Conservation (phyloP, 345 rosid genomes). For the Litchi chinensis region DNA sequence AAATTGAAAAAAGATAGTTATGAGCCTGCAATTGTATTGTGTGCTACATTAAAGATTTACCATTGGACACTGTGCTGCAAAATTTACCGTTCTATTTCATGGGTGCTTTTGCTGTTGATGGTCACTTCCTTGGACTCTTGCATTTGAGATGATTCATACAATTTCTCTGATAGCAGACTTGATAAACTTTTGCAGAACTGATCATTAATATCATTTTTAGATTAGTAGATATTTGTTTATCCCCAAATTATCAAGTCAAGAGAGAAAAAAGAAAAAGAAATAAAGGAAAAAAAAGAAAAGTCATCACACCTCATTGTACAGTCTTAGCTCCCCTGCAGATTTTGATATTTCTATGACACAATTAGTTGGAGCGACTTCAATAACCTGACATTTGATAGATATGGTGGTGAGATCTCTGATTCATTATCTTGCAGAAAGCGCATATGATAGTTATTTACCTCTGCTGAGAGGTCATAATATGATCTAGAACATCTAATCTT, state of each 20-base stretch:
- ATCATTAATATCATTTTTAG: slow-evolving; percentile 16
- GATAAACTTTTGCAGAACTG: slow-evolving; percentile 88
- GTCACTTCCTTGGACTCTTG: slow-evolving; percentile 25
- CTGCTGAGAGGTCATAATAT: slow-evolving; percentile 71
- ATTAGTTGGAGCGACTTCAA: slow-evolving; percentile 78
- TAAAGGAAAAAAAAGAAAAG: not conserved
- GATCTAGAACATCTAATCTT: slow-evolving; percentile 59
- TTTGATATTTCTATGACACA: slow-evolving; percentile 88
- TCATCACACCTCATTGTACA: slow-evolving; percentile 62
- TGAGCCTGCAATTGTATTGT: slow-evolving; percentile 19
- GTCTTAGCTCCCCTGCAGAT: slow-evolving; percentile 64
- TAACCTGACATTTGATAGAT: slow-evolving; percentile 48
- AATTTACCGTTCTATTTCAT: slow-evolving; percentile 39
- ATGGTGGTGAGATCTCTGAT: slow-evolving; percentile 12
- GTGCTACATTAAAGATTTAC: not conserved
- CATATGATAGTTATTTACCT: slow-evolving; percentile 39
- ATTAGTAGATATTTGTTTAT: slow-evolving; percentile 9
- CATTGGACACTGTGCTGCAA: not conserved
- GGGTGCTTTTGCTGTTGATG: slow-evolving; percentile 18
- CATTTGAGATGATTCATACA: slow-evolving; percentile 30
- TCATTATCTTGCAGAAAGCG: not conserved
- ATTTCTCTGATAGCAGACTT: slow-evolving; percentile 53
- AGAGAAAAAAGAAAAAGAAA: not conserved
- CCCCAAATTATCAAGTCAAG: slow-evolving; percentile 6
- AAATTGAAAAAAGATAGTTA: slow-evolving; percentile 20